phyloP scores from a whole-genome alignment of 345 rosid genomes.

The Isatis tinctoria region DNA sequence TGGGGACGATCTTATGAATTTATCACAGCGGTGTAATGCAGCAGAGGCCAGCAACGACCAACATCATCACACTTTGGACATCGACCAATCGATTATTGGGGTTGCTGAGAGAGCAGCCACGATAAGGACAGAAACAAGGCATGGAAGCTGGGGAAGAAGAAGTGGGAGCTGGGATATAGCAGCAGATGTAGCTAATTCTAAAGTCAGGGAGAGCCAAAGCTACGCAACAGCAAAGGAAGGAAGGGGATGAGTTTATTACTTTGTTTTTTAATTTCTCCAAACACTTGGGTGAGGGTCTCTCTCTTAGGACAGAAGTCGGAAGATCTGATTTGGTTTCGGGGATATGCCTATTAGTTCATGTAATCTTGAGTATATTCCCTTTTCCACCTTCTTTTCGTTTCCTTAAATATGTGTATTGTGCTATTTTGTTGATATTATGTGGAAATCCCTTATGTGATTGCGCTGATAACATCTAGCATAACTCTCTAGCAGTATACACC shows the following conservation, averaged over 20 bases:
- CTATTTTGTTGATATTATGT: conserved; percentile 13
- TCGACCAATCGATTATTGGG: conserved; percentile 45
- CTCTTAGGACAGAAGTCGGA: conserved; percentile 10
- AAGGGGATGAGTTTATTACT: conserved; percentile 2
- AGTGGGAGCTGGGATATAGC: conserved; percentile 71
- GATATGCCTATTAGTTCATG: conserved; percentile 12
- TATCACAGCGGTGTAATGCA: conserved; percentile 78
- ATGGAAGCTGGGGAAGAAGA: conserved; percentile 57
- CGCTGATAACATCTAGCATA: neutral
- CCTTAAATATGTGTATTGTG: conserved; percentile 1
- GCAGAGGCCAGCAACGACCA: conserved; percentile 56
- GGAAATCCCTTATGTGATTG: conserved; percentile 1
- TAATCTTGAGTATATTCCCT: conserved; percentile 18
- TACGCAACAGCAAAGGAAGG: conserved; percentile 40
- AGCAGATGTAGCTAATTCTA: conserved; percentile 59
- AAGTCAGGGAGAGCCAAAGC: conserved; percentile 52
- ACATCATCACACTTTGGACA: conserved; percentile 44
- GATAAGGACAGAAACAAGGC: conserved; percentile 61
- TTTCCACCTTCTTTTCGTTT: neutral
- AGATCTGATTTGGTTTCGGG: conserved; percentile 13
- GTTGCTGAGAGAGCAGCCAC: conserved; percentile 64
- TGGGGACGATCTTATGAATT: conserved; percentile 80
- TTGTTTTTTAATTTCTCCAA: neutral
- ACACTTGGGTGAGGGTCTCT: neutral
- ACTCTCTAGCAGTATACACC: neutral